A percentile compares a stretch with the other conserved stretches of the same genome.
These are phyloP conservation scores for Colletotrichum musicola DNA, from an alignment of 2,329 filamentous ascomycete species.

Conservation along the genomic window DNA sequence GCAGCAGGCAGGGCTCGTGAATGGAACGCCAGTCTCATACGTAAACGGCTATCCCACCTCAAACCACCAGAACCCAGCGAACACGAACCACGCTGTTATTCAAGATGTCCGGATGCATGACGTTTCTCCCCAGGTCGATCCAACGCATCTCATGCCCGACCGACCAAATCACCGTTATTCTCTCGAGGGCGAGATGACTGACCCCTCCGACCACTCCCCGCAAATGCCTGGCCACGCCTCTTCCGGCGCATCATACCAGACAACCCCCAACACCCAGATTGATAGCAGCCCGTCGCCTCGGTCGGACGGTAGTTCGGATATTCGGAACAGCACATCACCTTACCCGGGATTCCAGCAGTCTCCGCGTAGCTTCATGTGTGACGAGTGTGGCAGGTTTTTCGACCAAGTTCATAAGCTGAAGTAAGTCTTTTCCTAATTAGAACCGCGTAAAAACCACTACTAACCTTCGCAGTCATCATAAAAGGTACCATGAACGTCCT, in stretches of 20 bases:
- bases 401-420: slow-evolving; percentile 72
- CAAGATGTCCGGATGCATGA: slow-evolving; percentile 26
- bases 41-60: not conserved
- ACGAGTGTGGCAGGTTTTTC: slow-evolving; percentile 61
- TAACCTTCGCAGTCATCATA: slow-evolving; percentile 64
- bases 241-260: slow-evolving; percentile 56
- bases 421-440: slow-evolving; percentile 49
- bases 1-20: slow-evolving; percentile 8
- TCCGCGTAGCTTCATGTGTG: slow-evolving; percentile 51
- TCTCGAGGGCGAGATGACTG: slow-evolving; percentile 40
- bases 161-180: slow-evolving; percentile 36
- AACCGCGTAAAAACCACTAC: slow-evolving; percentile 33
- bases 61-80: not conserved
- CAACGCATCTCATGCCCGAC: slow-evolving; percentile 30
- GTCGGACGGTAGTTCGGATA: slow-evolving; percentile 52
- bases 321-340: slow-evolving; percentile 53
- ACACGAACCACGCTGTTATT: not conserved
- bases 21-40: slow-evolving; percentile 3
- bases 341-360: slow-evolving; percentile 41
- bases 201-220: slow-evolving; percentile 57
- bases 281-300: slow-evolving; percentile 56
- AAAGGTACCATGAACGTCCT: slow-evolving; percentile 70
- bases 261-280: slow-evolving; percentile 61
- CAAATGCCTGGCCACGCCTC: slow-evolving; percentile 54
- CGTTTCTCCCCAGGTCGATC: slow-evolving; percentile 11